Evolutionary conservation across 2,329 filamentous ascomycete species (phyloP).

Genomic region (Clarireedia paspali): DNA sequence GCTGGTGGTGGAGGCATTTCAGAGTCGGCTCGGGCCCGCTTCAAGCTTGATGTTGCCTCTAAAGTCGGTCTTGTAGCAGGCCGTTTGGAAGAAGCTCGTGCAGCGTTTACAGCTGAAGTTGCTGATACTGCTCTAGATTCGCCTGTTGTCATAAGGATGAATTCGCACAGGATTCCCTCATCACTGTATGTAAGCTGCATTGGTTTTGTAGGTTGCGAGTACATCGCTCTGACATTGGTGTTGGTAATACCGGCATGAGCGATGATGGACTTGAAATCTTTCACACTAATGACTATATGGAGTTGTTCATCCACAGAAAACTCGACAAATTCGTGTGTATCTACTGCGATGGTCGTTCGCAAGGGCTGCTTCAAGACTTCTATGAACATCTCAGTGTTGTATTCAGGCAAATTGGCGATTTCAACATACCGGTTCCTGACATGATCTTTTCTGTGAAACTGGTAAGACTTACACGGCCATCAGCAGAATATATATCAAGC

Average conservation of each 20-base stretch:
- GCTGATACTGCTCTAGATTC: slow-evolving; percentile 37
- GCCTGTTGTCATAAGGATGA: slow-evolving; percentile 76
- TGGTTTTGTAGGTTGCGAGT: slow-evolving; percentile 63
- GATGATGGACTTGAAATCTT: slow-evolving; percentile 74
- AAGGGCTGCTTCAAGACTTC: slow-evolving; percentile 74
- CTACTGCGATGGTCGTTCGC: slow-evolving; percentile 70
- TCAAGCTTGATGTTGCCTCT: slow-evolving; percentile 24
- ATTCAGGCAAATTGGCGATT: background rate
- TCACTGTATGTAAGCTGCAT: slow-evolving; percentile 65
- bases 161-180: slow-evolving; percentile 64
- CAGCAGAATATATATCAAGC: slow-evolving; percentile 67
- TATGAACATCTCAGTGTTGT: slow-evolving; percentile 25
- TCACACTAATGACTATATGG: slow-evolving; percentile 74
- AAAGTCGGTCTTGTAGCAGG: slow-evolving; percentile 23
- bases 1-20: slow-evolving; percentile 24
- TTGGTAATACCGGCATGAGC: slow-evolving; percentile 65
- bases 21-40: slow-evolving; percentile 14
- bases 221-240: slow-evolving; percentile 58
- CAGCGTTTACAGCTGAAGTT: slow-evolving; percentile 20
- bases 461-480: slow-evolving; percentile 63
- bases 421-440: slow-evolving; percentile 50
- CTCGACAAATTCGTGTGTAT: slow-evolving; percentile 68
- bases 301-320: slow-evolving; percentile 68
- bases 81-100: slow-evolving; percentile 22
- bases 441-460: slow-evolving; percentile 76